phyloP scores from a whole-genome alignment of 768 basidiomycete genomes.

The Trametes cingulata region DNA sequence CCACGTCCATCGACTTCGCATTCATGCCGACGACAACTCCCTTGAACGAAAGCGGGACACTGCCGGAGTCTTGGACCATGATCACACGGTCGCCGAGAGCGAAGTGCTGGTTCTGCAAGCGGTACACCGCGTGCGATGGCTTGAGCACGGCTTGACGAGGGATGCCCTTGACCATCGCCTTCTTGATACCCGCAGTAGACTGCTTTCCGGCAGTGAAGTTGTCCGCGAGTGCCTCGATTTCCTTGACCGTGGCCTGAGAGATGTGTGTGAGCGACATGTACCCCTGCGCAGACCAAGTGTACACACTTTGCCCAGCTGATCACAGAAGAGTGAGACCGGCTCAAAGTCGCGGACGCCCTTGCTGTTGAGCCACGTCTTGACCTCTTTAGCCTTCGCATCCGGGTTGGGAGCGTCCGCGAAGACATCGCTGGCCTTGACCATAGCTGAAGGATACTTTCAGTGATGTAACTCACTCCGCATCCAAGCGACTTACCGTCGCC shows the following conservation, averaged over 20 bases:
- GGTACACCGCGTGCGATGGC: slow-evolving; percentile 85
- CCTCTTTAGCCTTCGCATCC: slow-evolving; percentile 71
- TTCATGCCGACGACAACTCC: slow-evolving; percentile 93
- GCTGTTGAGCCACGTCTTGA: slow-evolving; percentile 82
- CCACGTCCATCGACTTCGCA: slow-evolving; percentile 85
- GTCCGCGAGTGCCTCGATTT: slow-evolving; percentile 80
- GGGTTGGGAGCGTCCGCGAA: slow-evolving; percentile 58
- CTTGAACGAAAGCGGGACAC: slow-evolving; percentile 87
- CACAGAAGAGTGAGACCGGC: slow-evolving; percentile 88
- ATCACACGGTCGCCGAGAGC: slow-evolving; percentile 89
- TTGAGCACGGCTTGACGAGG: slow-evolving; percentile 93
- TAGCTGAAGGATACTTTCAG: slow-evolving; percentile 49
- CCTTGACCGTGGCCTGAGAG: slow-evolving; percentile 68
- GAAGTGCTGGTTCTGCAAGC: slow-evolving; percentile 88
- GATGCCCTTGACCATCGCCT: slow-evolving; percentile 90
- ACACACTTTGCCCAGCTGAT: slow-evolving; percentile 84
- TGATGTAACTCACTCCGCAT: background rate
- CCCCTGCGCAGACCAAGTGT: background rate
- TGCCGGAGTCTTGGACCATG: slow-evolving; percentile 94
- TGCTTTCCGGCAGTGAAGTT: slow-evolving; percentile 56
- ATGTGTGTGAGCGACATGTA: slow-evolving; percentile 1
- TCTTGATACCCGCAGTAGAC: slow-evolving; percentile 70
- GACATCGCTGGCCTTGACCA: slow-evolving; percentile 63
- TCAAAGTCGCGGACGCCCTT: slow-evolving; percentile 91
- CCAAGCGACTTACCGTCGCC: slow-evolving; percentile 60